Base-by-base conservation (phyloP, 2,329 filamentous ascomycete genomes). In the Neonectria punicea region DNA sequence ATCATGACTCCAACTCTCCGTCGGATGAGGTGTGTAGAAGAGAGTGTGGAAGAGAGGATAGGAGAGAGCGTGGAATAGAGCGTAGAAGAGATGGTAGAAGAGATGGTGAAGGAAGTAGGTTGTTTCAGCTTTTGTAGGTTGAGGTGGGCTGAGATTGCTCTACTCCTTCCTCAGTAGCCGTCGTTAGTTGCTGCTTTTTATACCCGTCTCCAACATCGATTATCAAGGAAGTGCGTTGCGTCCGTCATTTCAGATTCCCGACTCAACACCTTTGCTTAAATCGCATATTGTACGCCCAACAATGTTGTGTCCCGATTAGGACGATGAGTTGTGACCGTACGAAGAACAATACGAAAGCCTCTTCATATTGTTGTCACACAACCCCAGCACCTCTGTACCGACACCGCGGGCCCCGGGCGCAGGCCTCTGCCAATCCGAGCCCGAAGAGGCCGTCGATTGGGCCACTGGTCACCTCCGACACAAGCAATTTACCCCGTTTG, bases 261-360 rank as follows among this genome's bases (percentile, higher is more conserved):
- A 57, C 18, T 41, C 25, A 58, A 20, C 22, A 11, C 32, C 49
- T 59, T 44, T 56, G 25, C 36, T 54, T 55, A 5, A 36, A 30
- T 57, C 28, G 16, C 39, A 14, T 49, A 54, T 61, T 44, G 39
- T 36, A 47, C 49, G 11, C 18, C 44, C 20, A 53, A 39, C 59
- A 34, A 30, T 28, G 47, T 50, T 55, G 57, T 61, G 63, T 58
- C 67, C 47, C 46, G 49, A 65, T 68, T 13, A 41, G 53, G 63
- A 34, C 58, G 49, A 50, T 63, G 58, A 60, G 60, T 49, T 59
- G 50, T 16, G 34, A 30, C n/a, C 20, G 50, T n/a, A 16, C 14
- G 5, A 39, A 66, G 70, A 73, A 74, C 72, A 74, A 74, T 74
- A 70, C 56, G 44, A 68, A 70, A 70, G 65, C 50, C 59, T 47